Evolutionary conservation across 805 yeast genomes (phyloP), one percentile per base, ranked within the genome.

Genomic region (Sporopachydermia quercuum): DNA sequence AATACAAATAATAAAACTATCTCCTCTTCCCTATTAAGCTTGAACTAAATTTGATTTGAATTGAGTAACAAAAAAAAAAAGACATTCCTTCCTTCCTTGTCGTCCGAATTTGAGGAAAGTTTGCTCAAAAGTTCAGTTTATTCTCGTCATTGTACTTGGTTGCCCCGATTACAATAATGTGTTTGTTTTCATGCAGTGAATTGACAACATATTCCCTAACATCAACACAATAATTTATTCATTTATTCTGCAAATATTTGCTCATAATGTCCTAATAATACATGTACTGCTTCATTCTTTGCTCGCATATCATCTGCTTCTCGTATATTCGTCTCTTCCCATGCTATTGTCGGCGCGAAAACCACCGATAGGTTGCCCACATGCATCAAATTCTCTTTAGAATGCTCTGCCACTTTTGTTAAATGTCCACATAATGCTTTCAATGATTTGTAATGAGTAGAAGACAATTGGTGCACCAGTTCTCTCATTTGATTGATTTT

Each of bases 271-370:
- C 62, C 63, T 39, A 81, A 60, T 44, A 89, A 58, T 48, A 80
- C 69, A 55, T 85, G 95, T 3, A 91, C 78, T 18, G 78, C 74
- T 33, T 73, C 78, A 47, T 83, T 85, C 54, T 89, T 71, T 39
- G 74, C 68, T 17, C 79, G 80, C 81, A 85, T 84, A 56, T 91
- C 97, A 40, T 66, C 52, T 55, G 91, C 73, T 56, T 91, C 98
- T 40, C 78, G 70, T 47, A 80, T 85, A 4, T 94, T 87, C 34
- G 75, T 68, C 43, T 68, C 61, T 50, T 85, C 94, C 37, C 94
- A 68, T 0, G 86, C 78, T 36, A 91, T 60, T 4, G 96, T 85
- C 3, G 98, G 97, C 1, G 96, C 94, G 65, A 91, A 91, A 4
- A 89, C 96, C 36, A 91, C 84, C 0, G 95, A 78, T 40, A 91